Conservation (phyloP, 768 basidiomycete genomes). For the Podaxis sp. region DNA sequence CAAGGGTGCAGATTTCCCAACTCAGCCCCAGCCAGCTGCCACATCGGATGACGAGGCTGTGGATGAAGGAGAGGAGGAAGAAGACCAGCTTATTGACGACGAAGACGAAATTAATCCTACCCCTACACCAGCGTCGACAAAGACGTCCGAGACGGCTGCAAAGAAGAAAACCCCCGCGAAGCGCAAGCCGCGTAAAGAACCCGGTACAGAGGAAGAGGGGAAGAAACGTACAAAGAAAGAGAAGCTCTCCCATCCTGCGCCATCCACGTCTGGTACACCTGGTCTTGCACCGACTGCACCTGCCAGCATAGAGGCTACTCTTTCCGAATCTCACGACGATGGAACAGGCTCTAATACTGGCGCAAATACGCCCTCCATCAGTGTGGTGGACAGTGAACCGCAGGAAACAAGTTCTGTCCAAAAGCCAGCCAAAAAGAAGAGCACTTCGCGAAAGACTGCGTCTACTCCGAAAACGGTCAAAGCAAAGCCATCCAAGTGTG, state of each 20-base stretch:
- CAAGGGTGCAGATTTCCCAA: constrained; percentile 17
- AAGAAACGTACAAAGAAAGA: constrained; percentile 47
- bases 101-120: constrained; percentile 29
- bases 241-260: constrained; percentile 24
- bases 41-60: constrained; percentile 29
- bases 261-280: constrained; percentile 22
- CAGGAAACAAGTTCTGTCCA: constrained; percentile 14
- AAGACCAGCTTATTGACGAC: constrained; percentile 77
- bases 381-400: constrained; percentile 12
- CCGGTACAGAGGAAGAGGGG: constrained; percentile 38
- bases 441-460: constrained; percentile 13
- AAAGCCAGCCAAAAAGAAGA: constrained; percentile 42
- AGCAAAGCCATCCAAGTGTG: constrained; percentile 31
- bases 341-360: constrained; percentile 22
- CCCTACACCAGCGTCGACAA: constrained; percentile 20
- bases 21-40: constrained; percentile 16
- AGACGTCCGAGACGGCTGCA: constrained; percentile 30
- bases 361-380: constrained; percentile 18
- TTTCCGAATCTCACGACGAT: constrained; percentile 33
- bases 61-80: constrained; percentile 66
- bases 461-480: constrained; percentile 38
- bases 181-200: constrained; percentile 49
- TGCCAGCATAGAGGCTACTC: constrained; percentile 34
- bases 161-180: constrained; percentile 50
- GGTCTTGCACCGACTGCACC: constrained; percentile 36